Conservation (phyloP, 805 yeast genomes). For the Suhomyces faveliae region DNA sequence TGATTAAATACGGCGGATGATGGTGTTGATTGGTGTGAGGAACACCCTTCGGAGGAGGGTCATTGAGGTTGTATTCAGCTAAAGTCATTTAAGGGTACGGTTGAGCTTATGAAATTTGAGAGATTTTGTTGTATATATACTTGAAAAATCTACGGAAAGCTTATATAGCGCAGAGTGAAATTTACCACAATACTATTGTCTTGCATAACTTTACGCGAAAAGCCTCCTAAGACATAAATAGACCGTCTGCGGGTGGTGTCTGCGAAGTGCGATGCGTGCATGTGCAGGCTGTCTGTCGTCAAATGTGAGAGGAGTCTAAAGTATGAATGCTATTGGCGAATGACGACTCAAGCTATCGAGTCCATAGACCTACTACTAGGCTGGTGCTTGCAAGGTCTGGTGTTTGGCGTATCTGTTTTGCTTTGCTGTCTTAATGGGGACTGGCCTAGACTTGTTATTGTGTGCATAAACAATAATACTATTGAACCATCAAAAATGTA, state of each 20-base stretch:
- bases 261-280: neutral
- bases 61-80: constrained; percentile 11
- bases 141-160: neutral
- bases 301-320: neutral
- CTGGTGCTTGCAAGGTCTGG: no score
- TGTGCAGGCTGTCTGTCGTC: neutral
- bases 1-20: constrained; percentile 7
- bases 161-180: constrained; percentile 4
- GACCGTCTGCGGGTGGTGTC: neutral
- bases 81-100: constrained; percentile 4
- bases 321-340: no score
- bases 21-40: neutral
- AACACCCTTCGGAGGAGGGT: constrained; percentile 12
- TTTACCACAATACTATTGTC: constrained; percentile 4
- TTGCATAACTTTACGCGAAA: neutral
- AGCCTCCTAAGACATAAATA: neutral
- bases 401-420: no score
- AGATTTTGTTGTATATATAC: neutral
- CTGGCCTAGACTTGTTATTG: neutral
- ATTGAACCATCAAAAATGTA: neutral
- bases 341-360: no score
- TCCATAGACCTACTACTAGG: no score
- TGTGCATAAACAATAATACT: neutral
- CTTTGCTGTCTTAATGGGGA: neutral
- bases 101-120: neutral